These are phyloP conservation scores for Hypomontagnella monticulosa DNA, from an alignment of 495 filamentous ascomycete genomes.

Conservation along the genomic window DNA sequence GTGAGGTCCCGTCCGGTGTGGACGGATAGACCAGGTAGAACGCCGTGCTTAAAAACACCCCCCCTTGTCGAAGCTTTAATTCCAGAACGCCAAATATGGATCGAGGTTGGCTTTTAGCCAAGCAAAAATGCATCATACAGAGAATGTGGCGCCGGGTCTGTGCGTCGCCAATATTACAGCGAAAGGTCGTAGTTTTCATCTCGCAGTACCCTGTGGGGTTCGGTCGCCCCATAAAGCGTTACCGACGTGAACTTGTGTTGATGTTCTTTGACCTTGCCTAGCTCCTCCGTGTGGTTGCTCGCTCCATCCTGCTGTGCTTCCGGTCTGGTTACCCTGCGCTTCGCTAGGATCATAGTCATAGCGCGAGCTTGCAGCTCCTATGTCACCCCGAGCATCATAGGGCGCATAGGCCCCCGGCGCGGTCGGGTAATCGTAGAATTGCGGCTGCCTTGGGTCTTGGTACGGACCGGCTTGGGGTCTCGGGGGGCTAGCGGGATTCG, in stretches of 20 bases:
- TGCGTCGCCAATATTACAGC: background rate
- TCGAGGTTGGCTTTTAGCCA: constrained; percentile 16
- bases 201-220: constrained; percentile 19
- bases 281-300: constrained; percentile 14
- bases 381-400: constrained; percentile 39
- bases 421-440: constrained; percentile 41
- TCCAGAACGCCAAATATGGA: constrained; percentile 24
- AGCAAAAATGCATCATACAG: constrained; percentile 30
- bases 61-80: constrained; percentile 5
- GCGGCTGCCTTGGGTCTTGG: constrained; percentile 31
- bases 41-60: constrained; percentile 14
- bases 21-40: constrained; percentile 16
- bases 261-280: constrained; percentile 26
- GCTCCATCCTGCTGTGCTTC: constrained; percentile 33
- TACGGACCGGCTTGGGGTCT: constrained; percentile 32
- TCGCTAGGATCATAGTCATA: constrained; percentile 34
- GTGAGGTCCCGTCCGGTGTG: constrained; percentile 23
- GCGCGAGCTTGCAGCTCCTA: constrained; percentile 39
- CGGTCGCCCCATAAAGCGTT: constrained; percentile 43
- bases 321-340: constrained; percentile 20
- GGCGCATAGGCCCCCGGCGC: constrained; percentile 26
- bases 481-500: constrained; percentile 48
- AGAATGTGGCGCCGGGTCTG: constrained; percentile 9
- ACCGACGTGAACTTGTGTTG: constrained; percentile 38
- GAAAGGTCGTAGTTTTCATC: background rate